Evolutionary conservation across 805 yeast species (phyloP), one percentile per base, ranked within the genome.

Genomic region (Metschnikowia baotianmanensis): DNA sequence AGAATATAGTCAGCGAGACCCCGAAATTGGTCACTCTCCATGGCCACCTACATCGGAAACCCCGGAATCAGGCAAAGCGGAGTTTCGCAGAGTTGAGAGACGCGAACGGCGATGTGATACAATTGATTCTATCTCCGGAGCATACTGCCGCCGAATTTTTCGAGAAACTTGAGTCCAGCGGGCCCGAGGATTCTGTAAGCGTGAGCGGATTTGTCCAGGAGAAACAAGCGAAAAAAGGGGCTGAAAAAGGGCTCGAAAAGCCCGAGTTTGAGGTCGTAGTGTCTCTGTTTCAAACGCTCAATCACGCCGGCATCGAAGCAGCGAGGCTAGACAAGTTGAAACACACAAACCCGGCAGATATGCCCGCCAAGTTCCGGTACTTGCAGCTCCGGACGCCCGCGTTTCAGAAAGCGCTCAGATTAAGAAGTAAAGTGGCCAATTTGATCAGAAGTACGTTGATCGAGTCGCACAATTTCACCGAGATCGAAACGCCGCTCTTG

Each of bases 401-500:
- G 38, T 79, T 65, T 45, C 95, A 85, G 50, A 52, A 67, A 0
- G 74, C 83, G 2, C 53, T 87, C 32, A 71, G 71, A 37, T 62
- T 67, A 30, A 67, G 95, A 54, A 76, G 88, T 22, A 58, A 67
- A 34, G 77, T 81, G 1, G 76, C 86, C 0, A 59, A 64, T 17
- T 48, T 66, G 12, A 59, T 78, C 1, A 65, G 88, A 32, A 52
- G 62, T 6, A 51, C 57, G 1, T 58, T 83, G 12, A 56, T 55
- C 5, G 56, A 62, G 1, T 46, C 48, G 10, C 71, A 68, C 48
- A 55, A 51, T 1, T 93, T 93, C 59, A 76, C 77, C 0, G 98
- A 93, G 56, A 74, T 93, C 21, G 99, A 91, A 58, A 93, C 99
- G 0, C 99, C 99, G 1, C 60, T 91, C 6, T 65, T 93, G 21